These are phyloP conservation scores for Thermothielavioides terrestris DNA, from an alignment of 495 filamentous ascomycete species.

Conservation along the genomic window DNA sequence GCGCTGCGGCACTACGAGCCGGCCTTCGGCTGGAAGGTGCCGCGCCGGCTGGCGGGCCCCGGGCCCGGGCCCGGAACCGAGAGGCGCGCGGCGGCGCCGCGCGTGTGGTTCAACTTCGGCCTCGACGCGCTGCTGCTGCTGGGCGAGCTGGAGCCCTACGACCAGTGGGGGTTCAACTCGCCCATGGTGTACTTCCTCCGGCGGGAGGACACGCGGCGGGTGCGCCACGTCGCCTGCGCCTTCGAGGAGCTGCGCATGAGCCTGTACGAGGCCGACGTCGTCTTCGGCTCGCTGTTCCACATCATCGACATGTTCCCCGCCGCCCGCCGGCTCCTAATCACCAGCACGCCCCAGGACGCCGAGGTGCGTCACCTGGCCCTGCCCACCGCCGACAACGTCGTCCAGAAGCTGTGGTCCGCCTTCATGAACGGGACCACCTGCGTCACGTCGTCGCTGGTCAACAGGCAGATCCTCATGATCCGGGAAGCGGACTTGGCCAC, in stretches of 20 bases:
- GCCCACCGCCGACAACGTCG: conserved; percentile 21
- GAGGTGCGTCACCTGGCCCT: conserved; percentile 13
- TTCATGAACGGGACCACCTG: conserved; percentile 30
- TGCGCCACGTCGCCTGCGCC: conserved; percentile 26
- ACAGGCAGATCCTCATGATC: conserved; percentile 30
- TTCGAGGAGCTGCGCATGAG: conserved; percentile 27
- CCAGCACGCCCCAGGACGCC: conserved; percentile 24
- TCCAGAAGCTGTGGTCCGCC: conserved; percentile 36
- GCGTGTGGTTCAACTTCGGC: conserved; percentile 34
- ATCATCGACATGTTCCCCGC: conserved; percentile 31
- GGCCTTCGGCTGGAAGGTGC: conserved; percentile 34
- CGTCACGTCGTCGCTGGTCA: conserved; percentile 23
- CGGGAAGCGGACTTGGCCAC: conserved; percentile 24
- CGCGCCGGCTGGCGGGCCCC: conserved; percentile 21
- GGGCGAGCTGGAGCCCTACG: conserved; percentile 36
- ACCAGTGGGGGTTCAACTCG: conserved; percentile 33
- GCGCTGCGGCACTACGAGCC: conserved; percentile 35
- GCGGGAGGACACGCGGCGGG: conserved; percentile 27
- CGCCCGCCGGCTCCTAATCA: conserved; percentile 22
- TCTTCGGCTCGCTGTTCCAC: conserved; percentile 35
- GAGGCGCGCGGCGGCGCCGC: conserved; percentile 21
- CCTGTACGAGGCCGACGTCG: conserved; percentile 26
- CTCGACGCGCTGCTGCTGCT: conserved; percentile 32
- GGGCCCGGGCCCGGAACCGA: conserved; percentile 7
- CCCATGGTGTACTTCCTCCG: conserved; percentile 36